Evolutionary conservation across 768 basidiomycete species (phyloP), one percentile per base, ranked within the genome.

Genomic region (Lactarius vividus): DNA sequence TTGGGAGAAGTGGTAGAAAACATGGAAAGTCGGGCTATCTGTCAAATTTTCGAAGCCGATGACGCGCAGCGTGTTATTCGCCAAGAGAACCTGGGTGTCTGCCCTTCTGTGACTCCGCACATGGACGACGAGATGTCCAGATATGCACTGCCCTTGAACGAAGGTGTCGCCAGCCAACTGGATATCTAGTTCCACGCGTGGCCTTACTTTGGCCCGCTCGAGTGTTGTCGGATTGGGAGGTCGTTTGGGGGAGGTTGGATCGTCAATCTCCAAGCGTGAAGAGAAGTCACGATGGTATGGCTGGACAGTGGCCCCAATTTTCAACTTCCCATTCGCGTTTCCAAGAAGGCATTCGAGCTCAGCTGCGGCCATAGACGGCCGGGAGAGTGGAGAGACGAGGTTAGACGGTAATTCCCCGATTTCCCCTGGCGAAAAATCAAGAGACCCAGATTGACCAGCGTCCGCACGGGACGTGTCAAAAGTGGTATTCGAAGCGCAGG

Each of bases 181-280:
- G 46, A 96, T 85, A 70, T 96, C 92, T 13, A 96, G 79, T 73
- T 90, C 89, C 1, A 96, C 89, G 60, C 92, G 87, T 9, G 92
- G 86, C 28, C 83, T 85, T 16, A 84, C 73, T 71, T 86, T 88
- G 5, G 91, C 87, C 71, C 91, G 89, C 74, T 92, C 92, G 44
- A 93, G 77, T 42, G 37, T 37, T 1, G 77, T 74, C 26, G 86
- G 79, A 15, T 73, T 68, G 39, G 76, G 73, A 4, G 55, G 59
- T 6, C 40, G 63, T 61, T 66, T 62, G 57, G 29, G 59, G 62
- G 31, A n/a, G 39, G 3, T 31, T 20, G 49, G 13, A 2, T 39
- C 29, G 26, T 53, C 52, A 8, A 10, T 29, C 18, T 9, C 44
- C n/a, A 15, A 20, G 42, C 10, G 28, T 20, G 55, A 61, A 42